Evolutionary conservation across 192 early-diverging fungal species (phyloP).

Genomic region (Hyaloraphidium curvatum): DNA sequence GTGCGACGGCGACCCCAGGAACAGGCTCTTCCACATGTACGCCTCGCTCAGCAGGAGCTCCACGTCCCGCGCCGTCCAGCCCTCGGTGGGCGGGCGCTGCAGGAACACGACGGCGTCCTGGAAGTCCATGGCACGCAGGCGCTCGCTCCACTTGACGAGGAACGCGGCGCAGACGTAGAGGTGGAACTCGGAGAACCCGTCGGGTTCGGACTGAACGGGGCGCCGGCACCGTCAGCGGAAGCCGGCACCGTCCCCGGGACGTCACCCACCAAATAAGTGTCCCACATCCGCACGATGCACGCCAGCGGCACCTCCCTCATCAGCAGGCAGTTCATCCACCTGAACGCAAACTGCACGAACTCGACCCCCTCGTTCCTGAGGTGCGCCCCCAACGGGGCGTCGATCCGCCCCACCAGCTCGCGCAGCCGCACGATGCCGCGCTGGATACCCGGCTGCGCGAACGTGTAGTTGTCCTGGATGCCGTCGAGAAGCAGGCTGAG

Average conservation of each 20-base stretch:
- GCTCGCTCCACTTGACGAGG: slow-evolving; percentile 81
- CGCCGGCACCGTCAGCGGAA: neutral
- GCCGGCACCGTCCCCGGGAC: neutral
- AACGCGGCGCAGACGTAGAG: slow-evolving; percentile 97
- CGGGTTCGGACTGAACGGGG: slow-evolving; percentile 44
- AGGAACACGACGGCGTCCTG: slow-evolving; percentile 83
- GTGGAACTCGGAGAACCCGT: slow-evolving; percentile 91
- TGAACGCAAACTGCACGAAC: slow-evolving; percentile 97
- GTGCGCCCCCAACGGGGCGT: slow-evolving; percentile 63
- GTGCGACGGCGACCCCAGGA: slow-evolving; percentile 80
- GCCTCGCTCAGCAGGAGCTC: slow-evolving; percentile 88
- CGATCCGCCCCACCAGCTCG: slow-evolving; percentile 80
- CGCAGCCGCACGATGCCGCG: slow-evolving; percentile 71
- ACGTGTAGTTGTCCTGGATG: slow-evolving; percentile 98
- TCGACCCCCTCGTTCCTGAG: slow-evolving; percentile 76
- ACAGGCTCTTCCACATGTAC: slow-evolving; percentile 91
- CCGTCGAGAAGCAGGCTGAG: slow-evolving; percentile 87
- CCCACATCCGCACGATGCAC: slow-evolving; percentile 95
- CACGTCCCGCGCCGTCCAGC: slow-evolving; percentile 80
- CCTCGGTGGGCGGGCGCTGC: slow-evolving; percentile 65
- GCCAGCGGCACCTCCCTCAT: slow-evolving; percentile 84
- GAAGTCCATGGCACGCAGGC: slow-evolving; percentile 77
- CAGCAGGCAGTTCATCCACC: slow-evolving; percentile 98
- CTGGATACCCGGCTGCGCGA: slow-evolving; percentile 90
- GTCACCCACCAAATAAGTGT: slow-evolving; percentile 65